Evolutionary conservation across 2,329 filamentous ascomycete genomes (phyloP).

Genomic region (Fusarium albosuccineum): DNA sequence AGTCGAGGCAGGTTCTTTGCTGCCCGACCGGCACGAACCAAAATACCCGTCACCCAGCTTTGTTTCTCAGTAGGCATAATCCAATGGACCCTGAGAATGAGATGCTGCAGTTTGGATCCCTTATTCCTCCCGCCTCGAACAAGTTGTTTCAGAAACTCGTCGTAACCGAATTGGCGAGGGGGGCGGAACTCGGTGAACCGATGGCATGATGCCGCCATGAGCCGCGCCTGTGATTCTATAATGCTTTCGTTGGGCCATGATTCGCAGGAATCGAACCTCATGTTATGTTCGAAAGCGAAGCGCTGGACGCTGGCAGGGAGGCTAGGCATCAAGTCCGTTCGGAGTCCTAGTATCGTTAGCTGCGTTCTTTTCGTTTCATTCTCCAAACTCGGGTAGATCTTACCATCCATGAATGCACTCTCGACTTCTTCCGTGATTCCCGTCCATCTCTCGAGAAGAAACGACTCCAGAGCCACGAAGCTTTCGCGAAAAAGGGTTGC

Average conservation of each 20-base stretch:
- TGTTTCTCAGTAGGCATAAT: neutral
- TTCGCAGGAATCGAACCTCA: neutral
- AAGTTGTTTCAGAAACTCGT: neutral
- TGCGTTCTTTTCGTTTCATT: neutral
- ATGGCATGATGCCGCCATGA: constrained; percentile 21
- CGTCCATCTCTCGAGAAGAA: constrained; percentile 18
- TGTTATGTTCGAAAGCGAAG: constrained; percentile 1
- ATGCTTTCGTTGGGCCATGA: no score
- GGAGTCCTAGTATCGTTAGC: constrained; percentile 20
- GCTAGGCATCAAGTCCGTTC: constrained; percentile 7
- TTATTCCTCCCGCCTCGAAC: neutral
- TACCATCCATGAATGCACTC: constrained; percentile 9
- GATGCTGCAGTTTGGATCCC: constrained; percentile 12
- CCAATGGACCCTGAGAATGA: neutral
- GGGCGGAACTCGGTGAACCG: constrained; percentile 12
- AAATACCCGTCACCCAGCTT: neutral
- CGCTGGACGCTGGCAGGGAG: constrained; percentile 14
- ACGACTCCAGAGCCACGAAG: constrained; percentile 19
- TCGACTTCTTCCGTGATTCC: neutral
- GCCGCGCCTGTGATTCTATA: neutral
- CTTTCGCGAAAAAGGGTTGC: constrained; percentile 27
- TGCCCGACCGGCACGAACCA: constrained; percentile 3
- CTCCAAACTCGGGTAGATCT: neutral
- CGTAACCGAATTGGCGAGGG: fast-evolving
- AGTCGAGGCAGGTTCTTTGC: constrained; percentile 12